phyloP scores from a whole-genome alignment of 164 flowering plant species.

The Stephania cephalantha region DNA sequence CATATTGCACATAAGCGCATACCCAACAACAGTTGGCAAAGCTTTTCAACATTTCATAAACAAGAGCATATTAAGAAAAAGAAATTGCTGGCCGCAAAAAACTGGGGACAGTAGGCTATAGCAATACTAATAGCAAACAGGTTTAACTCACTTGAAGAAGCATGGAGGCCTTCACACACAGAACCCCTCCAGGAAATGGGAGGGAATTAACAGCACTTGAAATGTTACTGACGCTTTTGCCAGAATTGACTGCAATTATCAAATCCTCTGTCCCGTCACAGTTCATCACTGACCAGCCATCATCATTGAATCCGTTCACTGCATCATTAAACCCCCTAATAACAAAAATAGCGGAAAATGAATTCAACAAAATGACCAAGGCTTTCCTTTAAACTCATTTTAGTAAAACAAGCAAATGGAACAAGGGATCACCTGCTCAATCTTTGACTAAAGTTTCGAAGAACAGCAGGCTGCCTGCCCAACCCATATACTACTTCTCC shows the following conservation, averaged over 20 bases:
- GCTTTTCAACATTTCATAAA: background rate
- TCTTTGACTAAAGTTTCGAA: constrained; percentile 78
- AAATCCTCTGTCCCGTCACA: constrained; percentile 83
- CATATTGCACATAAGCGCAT: background rate
- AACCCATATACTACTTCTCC: constrained; percentile 76
- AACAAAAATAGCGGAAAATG: background rate
- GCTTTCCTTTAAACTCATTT: background rate
- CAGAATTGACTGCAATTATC: constrained; percentile 58
- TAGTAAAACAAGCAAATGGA: constrained; percentile 1
- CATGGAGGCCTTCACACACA: constrained; percentile 96
- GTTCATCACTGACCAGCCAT: constrained; percentile 78
- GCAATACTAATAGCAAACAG: background rate
- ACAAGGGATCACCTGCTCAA: constrained; percentile 49
- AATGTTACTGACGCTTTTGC: constrained; percentile 40
- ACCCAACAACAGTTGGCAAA: background rate
- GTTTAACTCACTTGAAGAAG: constrained; percentile 66
- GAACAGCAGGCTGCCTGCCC: constrained; percentile 86
- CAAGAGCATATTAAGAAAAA: background rate
- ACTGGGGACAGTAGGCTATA: background rate
- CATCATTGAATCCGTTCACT: constrained; percentile 82
- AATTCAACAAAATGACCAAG: background rate
- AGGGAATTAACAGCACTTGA: constrained; percentile 35
- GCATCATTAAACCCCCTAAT: constrained; percentile 92
- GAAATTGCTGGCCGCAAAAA: background rate
- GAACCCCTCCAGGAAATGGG: constrained; percentile 59